Evolutionary conservation across 2,329 filamentous ascomycete species (phyloP), one percentile per base, ranked within the genome.

Genomic region (Aspergillus ochraceoroseus): DNA sequence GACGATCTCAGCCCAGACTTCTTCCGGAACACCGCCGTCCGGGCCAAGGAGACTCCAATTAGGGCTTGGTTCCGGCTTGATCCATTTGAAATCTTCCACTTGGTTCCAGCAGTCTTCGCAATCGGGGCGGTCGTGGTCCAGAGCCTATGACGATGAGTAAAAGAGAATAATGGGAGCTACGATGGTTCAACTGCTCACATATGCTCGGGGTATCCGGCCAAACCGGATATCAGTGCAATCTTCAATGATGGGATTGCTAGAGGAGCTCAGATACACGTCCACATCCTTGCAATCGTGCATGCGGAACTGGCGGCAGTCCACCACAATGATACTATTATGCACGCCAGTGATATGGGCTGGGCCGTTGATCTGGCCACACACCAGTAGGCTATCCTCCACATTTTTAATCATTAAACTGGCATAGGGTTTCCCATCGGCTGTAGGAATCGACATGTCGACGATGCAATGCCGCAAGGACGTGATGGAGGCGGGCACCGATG

Each of bases 71-170:
- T 85, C 87, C 11, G 77, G 74, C 64, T 89, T 94, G 48, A 95
- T 76, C 92, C 92, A 96, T 67, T 94, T 94, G 73, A 98, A 98
- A 63, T 98, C 92, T 62, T 96, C 87, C 11, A 96, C 85, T 56
- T 92, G 80, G 53, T 89, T 77, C 87, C 87, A 98, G 55, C 84
- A 77, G 60, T 94, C 90, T 38, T 59, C 53, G 5, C 60, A 47
- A 19, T 62, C 52, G 3, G 52, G 49, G 22, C 55, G 53, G 41
- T 60, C 59, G 19, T 62, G 56, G 12, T 58, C 46, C 29, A 63
- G 44, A 22, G 58, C 49, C 59, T 67, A 27, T 37, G 17, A 8
- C 22, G 15, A n/a, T 17, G 6, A 33, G 50, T 39, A 54, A 46
- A 26, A 25, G 19, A 15, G 8, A 3, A 15, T 2, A 5, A 19